Evolutionary conservation across 805 yeast genomes (phyloP), one percentile per base, ranked within the genome.

Genomic region (Cyberlindnera meyerae): DNA sequence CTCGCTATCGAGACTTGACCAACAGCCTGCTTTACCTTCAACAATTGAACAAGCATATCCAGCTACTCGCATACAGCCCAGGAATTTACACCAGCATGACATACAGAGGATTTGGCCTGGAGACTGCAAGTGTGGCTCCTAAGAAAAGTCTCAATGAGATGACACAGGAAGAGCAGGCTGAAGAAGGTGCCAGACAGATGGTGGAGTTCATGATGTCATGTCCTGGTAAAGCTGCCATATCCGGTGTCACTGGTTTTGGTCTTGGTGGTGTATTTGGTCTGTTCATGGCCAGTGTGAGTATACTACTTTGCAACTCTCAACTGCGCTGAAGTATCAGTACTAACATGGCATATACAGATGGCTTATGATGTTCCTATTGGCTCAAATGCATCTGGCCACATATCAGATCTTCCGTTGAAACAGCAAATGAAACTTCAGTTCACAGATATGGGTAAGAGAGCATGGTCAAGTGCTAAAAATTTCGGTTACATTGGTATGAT

Each of bases 231-330:
- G 77, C 96, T 0, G 80, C 72, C 17, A 79, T 89, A 70, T 82
- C 96, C 20, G 97, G 96, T 43, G 96, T 81, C 15, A 79, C 95
- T 11, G 97, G 97, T 16, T 90, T 86, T 62, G 89, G 81, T 26
- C 75, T 90, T 25, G 97, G 97, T 63, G 97, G 97, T 43, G 83
- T 89, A 41, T 88, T 90, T 60, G 97, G 97, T 44, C 65, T 93
- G 33, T 88, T 90, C 66, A 93, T 90, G 97, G 90, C 93, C 4
- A 64, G 70, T 32, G 46, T 42, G 27, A 27, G 46, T 42, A 27
- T 28, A 8, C 22, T 20, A 9, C 22, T 15, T 12, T 7, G 22
- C 12, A 14, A 14, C 13, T 21, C 26, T 11, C 12, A 24, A 6
- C 21, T 8, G 9, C 14, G 6, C 16, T 47, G 37, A 16, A 15